These are phyloP conservation scores for Kluyveromyces dobzhanskii DNA, from an alignment of 805 yeast genomes.

Conservation along the genomic window DNA sequence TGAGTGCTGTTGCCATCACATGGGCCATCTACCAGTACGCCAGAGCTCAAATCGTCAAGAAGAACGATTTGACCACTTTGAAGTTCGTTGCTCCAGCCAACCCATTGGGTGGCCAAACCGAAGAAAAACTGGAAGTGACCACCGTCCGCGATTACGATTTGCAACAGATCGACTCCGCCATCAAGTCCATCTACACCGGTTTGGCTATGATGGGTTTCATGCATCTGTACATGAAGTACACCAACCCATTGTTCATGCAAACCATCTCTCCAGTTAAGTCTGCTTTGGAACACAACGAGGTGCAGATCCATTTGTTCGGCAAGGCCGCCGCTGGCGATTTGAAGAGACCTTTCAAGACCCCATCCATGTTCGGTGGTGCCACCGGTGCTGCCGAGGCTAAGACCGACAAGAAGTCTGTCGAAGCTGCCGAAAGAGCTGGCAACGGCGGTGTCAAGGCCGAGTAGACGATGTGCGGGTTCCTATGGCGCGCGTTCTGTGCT, in stretches of 20 bases:
- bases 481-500: too few relatives aligned
- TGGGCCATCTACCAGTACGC: conserved; percentile 59
- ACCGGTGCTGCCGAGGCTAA: conserved; percentile 42
- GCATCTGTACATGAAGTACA: conserved; percentile 96
- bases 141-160: conserved; percentile 94
- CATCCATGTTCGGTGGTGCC: conserved; percentile 62
- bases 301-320: conserved; percentile 83
- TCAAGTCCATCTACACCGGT: conserved; percentile 80
- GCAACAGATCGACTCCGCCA: conserved; percentile 68
- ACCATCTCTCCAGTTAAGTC: conserved; percentile 83
- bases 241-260: conserved; percentile 95
- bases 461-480: conserved; percentile 31
- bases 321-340: conserved; percentile 78
- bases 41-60: conserved; percentile 49
- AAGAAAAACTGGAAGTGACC: conserved; percentile 69
- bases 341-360: conserved; percentile 93
- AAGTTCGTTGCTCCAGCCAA: conserved; percentile 85
- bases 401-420: conserved; percentile 83
- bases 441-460: conserved; percentile 85
- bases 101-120: conserved; percentile 64
- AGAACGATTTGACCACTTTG: conserved; percentile 86
- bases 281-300: conserved; percentile 83
- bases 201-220: conserved; percentile 96
- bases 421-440: conserved; percentile 78
- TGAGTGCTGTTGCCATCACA: conserved; percentile 56